Evolutionary conservation across 208 protist species (phyloP).

Genomic region (Trypanosoma caninum): DNA sequence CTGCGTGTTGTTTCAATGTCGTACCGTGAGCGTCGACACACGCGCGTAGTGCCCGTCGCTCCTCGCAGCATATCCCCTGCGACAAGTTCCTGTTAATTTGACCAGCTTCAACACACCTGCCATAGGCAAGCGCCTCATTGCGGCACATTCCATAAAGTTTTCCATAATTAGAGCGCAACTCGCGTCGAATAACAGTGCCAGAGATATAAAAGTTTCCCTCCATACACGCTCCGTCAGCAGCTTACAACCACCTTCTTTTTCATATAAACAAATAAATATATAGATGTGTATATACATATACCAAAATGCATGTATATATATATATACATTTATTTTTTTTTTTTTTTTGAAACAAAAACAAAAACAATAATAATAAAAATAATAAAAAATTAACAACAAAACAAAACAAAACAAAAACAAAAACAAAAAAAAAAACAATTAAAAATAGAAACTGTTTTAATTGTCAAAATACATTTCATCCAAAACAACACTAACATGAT

Average conservation of each 20-base stretch:
- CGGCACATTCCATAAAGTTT: slow-evolving; percentile 53
- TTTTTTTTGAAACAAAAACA: slow-evolving; percentile 7
- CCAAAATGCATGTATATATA: no score
- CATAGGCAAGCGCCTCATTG: slow-evolving; percentile 50
- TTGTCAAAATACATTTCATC: no score
- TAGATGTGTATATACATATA: no score
- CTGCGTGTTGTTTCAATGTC: slow-evolving; percentile 17
- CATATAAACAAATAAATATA: no score
- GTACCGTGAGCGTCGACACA: slow-evolving; percentile 55
- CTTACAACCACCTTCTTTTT: no score
- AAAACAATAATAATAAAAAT: slow-evolving; percentile 12
- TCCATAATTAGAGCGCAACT: slow-evolving; percentile 57
- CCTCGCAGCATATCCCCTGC: slow-evolving; percentile 48
- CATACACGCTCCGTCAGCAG: no score
- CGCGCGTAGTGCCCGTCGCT: slow-evolving; percentile 48
- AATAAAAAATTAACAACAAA: slow-evolving; percentile 2
- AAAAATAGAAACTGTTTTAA: no score
- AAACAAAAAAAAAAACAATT: slow-evolving; percentile 12
- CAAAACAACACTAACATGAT: no score
- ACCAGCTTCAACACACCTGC: slow-evolving; percentile 63
- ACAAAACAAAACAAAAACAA: slow-evolving; percentile 14
- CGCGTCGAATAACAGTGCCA: slow-evolving; percentile 56
- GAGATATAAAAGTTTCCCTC: slow-evolving; percentile 89
- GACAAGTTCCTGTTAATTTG: slow-evolving; percentile 71
- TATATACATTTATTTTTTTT: slow-evolving; percentile 20